These are phyloP conservation scores for Castanopsis chinensis DNA, from an alignment of 306 rosid species.

Conservation along the genomic window DNA sequence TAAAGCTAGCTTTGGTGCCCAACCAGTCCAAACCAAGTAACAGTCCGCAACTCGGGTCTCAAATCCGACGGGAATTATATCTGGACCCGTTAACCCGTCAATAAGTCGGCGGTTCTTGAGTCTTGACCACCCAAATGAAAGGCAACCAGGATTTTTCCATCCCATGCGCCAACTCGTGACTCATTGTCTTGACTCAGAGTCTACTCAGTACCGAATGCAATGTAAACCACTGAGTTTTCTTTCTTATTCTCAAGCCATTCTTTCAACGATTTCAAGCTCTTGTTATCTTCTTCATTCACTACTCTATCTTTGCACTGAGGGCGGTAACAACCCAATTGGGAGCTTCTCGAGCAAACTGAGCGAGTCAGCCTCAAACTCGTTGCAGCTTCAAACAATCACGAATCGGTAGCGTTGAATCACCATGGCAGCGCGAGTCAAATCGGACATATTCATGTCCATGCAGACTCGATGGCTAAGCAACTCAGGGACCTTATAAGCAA, in stretches of 20 bases:
- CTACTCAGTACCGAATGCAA: slow-evolving; percentile 42
- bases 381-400: slow-evolving; percentile 32
- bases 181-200: slow-evolving; percentile 18
- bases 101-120: slow-evolving; percentile 12
- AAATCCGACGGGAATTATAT: slow-evolving; percentile 36
- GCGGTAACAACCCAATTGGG: slow-evolving; percentile 36
- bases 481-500: slow-evolving; percentile 19
- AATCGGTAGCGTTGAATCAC: not conserved
- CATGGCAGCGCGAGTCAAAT: not conserved
- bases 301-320: not conserved
- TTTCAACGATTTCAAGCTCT: slow-evolving; percentile 1
- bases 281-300: not conserved
- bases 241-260: slow-evolving; percentile 33
- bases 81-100: not conserved
- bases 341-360: slow-evolving; percentile 27
- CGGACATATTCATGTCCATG: not conserved
- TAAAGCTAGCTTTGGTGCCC: slow-evolving; percentile 44
- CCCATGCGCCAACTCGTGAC: slow-evolving; percentile 42
- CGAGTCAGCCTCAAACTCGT: slow-evolving; percentile 43
- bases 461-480: slow-evolving; percentile 25
- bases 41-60: slow-evolving; percentile 28
- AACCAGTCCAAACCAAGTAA: slow-evolving; percentile 26
- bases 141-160: slow-evolving; percentile 31
- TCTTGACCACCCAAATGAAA: slow-evolving; percentile 43
- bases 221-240: slow-evolving; percentile 33